Conservation (phyloP, 768 basidiomycete species). For the Podaxis sp. region DNA sequence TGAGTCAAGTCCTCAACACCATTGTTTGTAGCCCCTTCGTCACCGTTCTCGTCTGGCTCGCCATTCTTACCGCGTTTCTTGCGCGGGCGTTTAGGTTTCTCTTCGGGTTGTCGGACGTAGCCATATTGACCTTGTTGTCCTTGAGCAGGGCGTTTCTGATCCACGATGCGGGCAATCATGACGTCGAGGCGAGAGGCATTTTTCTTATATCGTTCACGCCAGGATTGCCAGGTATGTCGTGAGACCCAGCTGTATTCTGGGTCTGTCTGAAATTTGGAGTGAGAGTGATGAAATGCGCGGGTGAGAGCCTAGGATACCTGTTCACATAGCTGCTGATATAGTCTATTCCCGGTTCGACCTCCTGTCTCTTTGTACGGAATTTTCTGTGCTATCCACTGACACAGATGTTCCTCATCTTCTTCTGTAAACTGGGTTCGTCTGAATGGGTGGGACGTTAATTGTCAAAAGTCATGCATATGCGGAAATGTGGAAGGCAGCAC, state of each 20-base stretch:
- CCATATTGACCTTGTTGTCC: conserved; percentile 84
- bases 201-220: conserved; percentile 88
- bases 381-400: conserved; percentile 76
- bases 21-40: conserved; percentile 19
- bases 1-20: conserved; percentile 18
- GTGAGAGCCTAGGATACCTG: conserved; percentile 39
- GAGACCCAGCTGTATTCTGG: conserved; percentile 77
- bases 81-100: conserved; percentile 54
- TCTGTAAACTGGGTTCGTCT: conserved; percentile 78
- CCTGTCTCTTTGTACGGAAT: conserved; percentile 83
- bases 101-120: conserved; percentile 72
- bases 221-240: conserved; percentile 87
- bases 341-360: conserved; percentile 74
- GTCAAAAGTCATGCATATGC: background rate
- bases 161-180: conserved; percentile 62
- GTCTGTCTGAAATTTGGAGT: conserved; percentile 41
- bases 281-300: background rate
- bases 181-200: conserved; percentile 63
- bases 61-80: conserved; percentile 39
- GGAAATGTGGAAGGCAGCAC: conserved; percentile 19
- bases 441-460: background rate
- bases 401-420: conserved; percentile 71
- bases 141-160: conserved; percentile 58
- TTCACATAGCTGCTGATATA: conserved; percentile 80
- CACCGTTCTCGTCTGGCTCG: conserved; percentile 15